Evolutionary conservation across 2,329 filamentous ascomycete genomes (phyloP).

Genomic region (Phialophora macrospora): DNA sequence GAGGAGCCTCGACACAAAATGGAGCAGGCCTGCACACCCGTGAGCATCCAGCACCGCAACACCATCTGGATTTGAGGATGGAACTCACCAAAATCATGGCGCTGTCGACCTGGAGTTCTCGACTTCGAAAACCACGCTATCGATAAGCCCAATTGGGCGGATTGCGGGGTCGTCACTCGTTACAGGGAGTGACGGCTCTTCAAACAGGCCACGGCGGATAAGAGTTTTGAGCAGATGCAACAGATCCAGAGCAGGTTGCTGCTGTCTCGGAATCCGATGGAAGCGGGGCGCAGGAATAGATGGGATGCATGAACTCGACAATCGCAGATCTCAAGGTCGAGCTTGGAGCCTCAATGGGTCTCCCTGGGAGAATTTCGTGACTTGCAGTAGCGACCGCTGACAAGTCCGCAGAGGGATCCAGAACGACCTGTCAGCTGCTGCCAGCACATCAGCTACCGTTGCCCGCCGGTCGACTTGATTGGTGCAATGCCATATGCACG

Average conservation of each 20-base stretch:
- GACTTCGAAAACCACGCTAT: slow-evolving; percentile 23
- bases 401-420: slow-evolving; percentile 8
- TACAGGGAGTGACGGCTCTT: not conserved
- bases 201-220: not conserved
- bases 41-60: slow-evolving; percentile 16
- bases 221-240: not conserved
- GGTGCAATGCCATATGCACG: slow-evolving; percentile 18
- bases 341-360: slow-evolving; percentile 16
- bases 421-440: slow-evolving; percentile 33
- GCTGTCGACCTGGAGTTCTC: slow-evolving; percentile 8
- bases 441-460: slow-evolving; percentile 34
- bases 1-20: not conserved
- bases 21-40: slow-evolving; percentile 14
- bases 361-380: slow-evolving; percentile 16
- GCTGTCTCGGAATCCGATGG: slow-evolving; percentile 11
- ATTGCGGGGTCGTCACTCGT: slow-evolving; percentile 25
- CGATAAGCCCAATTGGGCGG: slow-evolving; percentile 30
- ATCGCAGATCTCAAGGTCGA: slow-evolving; percentile 20
- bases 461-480: slow-evolving; percentile 29
- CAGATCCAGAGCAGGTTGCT: not conserved
- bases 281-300: slow-evolving; percentile 12
- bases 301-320: slow-evolving; percentile 22
- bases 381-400: slow-evolving; percentile 28
- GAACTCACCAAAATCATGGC: slow-evolving; percentile 25
- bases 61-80: not conserved